Evolutionary conservation across 2,329 filamentous ascomycete genomes (phyloP), one percentile per base, ranked within the genome.

Genomic region (Helotiales sp.): DNA sequence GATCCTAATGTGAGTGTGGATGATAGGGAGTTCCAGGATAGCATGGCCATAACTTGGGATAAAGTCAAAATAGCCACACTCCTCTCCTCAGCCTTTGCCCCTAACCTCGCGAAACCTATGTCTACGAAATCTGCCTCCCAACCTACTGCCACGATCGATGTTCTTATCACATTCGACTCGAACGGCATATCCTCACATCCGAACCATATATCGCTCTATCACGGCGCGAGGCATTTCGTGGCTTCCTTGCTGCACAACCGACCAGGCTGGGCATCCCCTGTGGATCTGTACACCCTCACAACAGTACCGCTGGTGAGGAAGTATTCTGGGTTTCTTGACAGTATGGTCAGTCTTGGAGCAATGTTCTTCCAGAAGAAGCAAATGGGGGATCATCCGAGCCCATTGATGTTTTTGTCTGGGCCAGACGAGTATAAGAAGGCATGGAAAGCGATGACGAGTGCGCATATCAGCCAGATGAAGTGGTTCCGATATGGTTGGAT

Each of bases 401-500:
- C 81, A 1, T 73, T 96, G 52, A 71, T 96, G 33, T 92, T 88
- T 69, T 79, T 93, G 60, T 96, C 83, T 73, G 81, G 83, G 8
- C 78, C 91, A 15, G 71, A 75, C 4, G 80, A 81, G 55, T 84
- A 88, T 63, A 79, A 87, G 62, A 82, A 80, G 29, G 93, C 91
- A 7, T 88, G 93, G 77, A 81, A 78, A 54, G 93, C 95, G 30
- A 99, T 99, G 95, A 92, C 90, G 1, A 81, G 82, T 54, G 93
- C 90, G 27, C 95, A 99, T 77, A 80, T 86, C 75, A 97, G 92
- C 73, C 95, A 99, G 81, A 99, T 99, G 95, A 85, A 90, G 34
- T 99, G 95, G 95, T 99, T 98, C 71, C 85, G 95, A 7, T 98
- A 92, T 83, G 91, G 92, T 2, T 99, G 93, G 92, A 96, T 99